These are phyloP conservation scores for Cadophora luteo-olivacea DNA, from an alignment of 2,329 filamentous ascomycete species.

Conservation along the genomic window DNA sequence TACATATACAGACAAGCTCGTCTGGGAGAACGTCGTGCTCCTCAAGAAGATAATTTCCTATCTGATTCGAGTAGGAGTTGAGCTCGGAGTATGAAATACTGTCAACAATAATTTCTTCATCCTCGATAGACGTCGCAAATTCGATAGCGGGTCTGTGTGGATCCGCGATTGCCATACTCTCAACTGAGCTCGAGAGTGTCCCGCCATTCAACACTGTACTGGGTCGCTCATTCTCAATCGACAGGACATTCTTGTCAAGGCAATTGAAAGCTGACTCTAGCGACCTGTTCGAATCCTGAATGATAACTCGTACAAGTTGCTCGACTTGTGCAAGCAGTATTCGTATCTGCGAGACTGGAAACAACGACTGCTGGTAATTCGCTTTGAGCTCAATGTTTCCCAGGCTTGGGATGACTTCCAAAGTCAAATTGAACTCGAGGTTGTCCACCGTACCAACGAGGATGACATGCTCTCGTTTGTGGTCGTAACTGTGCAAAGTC, in stretches of 20 bases:
- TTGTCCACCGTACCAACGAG: slow-evolving; percentile 70
- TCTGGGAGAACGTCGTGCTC: slow-evolving; percentile 54
- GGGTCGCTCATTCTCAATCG: slow-evolving; percentile 40
- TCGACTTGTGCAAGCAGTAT: slow-evolving; percentile 68
- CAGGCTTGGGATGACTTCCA: slow-evolving; percentile 74
- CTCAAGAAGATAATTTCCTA: slow-evolving; percentile 63
- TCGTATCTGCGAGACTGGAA: slow-evolving; percentile 62
- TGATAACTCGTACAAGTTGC: slow-evolving; percentile 53
- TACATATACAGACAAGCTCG: slow-evolving; percentile 72
- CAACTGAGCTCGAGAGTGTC: slow-evolving; percentile 41
- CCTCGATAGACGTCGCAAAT: slow-evolving; percentile 61
- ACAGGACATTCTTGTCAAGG: slow-evolving; percentile 34
- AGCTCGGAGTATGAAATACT: slow-evolving; percentile 69
- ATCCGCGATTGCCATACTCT: slow-evolving; percentile 41
- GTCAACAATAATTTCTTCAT: slow-evolving; percentile 46
- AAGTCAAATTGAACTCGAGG: slow-evolving; percentile 75
- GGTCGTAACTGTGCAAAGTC: slow-evolving; percentile 55
- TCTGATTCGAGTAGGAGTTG: slow-evolving; percentile 66
- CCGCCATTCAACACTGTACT: slow-evolving; percentile 23
- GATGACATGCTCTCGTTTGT: slow-evolving; percentile 50
- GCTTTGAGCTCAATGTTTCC: slow-evolving; percentile 56
- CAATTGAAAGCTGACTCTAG: slow-evolving; percentile 27
- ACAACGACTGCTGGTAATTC: slow-evolving; percentile 58
- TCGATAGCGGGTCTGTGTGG: slow-evolving; percentile 67
- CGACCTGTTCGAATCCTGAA: slow-evolving; percentile 24